Base-by-base conservation (phyloP, 1,139 yeast species). In the Blastobotrys capitulatus region DNA sequence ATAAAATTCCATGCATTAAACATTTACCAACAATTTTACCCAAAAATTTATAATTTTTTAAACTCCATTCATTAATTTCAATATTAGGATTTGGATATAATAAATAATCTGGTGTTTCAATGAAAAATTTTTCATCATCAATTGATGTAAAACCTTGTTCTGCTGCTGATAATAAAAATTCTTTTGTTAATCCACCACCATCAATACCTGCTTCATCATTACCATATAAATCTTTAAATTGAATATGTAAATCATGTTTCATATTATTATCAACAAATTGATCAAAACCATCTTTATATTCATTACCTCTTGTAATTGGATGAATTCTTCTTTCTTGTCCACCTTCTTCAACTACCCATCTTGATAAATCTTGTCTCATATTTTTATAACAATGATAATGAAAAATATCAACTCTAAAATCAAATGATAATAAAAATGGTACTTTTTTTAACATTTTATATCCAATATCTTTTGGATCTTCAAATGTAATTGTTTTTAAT, bases 171-270 rank as follows among this genome's bases (percentile, higher is more conserved):
- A 92, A 88, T 49, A 92, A 69, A 57, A 92, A 83, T 60, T 92
- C 98, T 64, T 92, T 90, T 0, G 97, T 90, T 20, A 92, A 73
- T 1, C 98, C 98, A 10, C 98, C 98, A 5, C 98, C 98, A 66
- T 92, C 98, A 48, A 92, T 84, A 1, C 98, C 98, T 0, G 86
- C 92, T 60, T 86, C 95, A 40, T 73, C 77, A 26, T 77, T 79
- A 0, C 95, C 96, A 65, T 83, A 78, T 52, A 83, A 79, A 60
- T 86, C 86, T 46, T 71, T 72, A 60, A 92, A 89, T 6, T 77
- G 75, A 2, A 92, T 89, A 1, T 78, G 72, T 15, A 90, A 67
- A 35, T 73, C 75, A 22, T 76, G 64, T 60, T 85, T 87, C 64
- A 92, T 77, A 16, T 71, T 70, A 6, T 70, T 1, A 18, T 57